Evolutionary conservation across 2,329 filamentous ascomycete species (phyloP), one percentile per base, ranked within the genome.

Genomic region (Blastomyces silverae): DNA sequence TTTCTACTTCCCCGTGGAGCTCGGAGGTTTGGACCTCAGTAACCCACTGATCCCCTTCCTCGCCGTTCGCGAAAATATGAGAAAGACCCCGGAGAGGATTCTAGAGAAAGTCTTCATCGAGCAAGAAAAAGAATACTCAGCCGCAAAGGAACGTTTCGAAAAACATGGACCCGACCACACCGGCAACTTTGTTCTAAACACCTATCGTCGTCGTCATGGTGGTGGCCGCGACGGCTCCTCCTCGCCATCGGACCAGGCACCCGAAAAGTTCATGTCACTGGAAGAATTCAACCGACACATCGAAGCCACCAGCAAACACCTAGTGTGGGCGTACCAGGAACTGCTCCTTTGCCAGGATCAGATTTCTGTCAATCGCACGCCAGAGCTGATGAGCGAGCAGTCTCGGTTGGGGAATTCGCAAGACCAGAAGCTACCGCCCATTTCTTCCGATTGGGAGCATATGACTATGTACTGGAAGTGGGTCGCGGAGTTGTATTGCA

Each of bases 61-160:
- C 17, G 75, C 79, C 31, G 81, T 82, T 77, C 78, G 72, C 62
- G 78, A 77, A 65, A 76, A 69, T 60, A 75, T 80, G 69, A 75
- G 72, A n/a, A 67, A 71, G 17, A 74, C 74, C 0, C 76, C 79
- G 0, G 68, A 70, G 13, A 69, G 70, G 37, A 72, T 74, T 2
- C 66, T 80, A 2, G 69, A 73, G 25, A 71, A 70, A 44, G 75
- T 72, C 2, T 71, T 73, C 8, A 62, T 78, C 11, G 64, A 81
- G 1, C 81, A 82, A 1, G 85, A 87, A 44, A 81, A 83, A 22
- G 81, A 84, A 67, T 81, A 84, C 17, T 83, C 85, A 56, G 80
- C 46, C 4, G 71, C 68, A 44, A 77, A 77, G 66, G 71, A 73
- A 50, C 66, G 58, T 1, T 78, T 76, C 63, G 71, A 75, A 37